phyloP scores from a whole-genome alignment of 352 stramenopile genomes.

The Pythium angustatum region DNA sequence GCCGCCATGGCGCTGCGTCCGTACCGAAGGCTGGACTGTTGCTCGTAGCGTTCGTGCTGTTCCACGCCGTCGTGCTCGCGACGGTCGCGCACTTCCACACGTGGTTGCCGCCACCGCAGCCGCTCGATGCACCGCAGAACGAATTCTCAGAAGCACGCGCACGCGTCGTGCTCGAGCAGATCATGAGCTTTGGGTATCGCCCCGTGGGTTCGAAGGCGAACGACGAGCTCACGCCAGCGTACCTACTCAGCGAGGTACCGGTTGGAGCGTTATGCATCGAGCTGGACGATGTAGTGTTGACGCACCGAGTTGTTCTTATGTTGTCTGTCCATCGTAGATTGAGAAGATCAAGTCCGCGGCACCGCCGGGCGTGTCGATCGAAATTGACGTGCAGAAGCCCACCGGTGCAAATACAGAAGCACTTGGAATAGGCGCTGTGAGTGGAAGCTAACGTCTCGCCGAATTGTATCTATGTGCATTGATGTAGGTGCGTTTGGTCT shows the following conservation, averaged over 20 bases:
- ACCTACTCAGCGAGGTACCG: conserved; percentile 56
- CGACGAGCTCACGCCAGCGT: conserved; percentile 60
- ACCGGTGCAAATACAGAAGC: conserved; percentile 29
- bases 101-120: conserved; percentile 54
- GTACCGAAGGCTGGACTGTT: conserved; percentile 30
- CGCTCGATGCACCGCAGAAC: conserved; percentile 33
- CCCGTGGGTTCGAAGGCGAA: conserved; percentile 65
- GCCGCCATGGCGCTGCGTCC: conserved; percentile 4
- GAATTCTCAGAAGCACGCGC: conserved; percentile 58
- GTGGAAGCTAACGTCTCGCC: background rate
- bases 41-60: conserved; percentile 43
- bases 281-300: background rate
- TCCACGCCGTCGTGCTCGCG: conserved; percentile 41
- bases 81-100: conserved; percentile 47
- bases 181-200: conserved; percentile 76
- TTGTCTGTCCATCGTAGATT: conserved; percentile 37
- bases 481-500: conserved; percentile 59
- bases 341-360: conserved; percentile 47
- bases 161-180: conserved; percentile 57
- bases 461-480: background rate
- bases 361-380: conserved; percentile 37
- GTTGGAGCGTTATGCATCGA: background rate
- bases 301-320: too few relatives aligned
- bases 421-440: background rate
- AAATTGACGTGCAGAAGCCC: conserved; percentile 67